phyloP scores from a whole-genome alignment of 208 protist genomes.

The Trypanosoma scelopori region DNA sequence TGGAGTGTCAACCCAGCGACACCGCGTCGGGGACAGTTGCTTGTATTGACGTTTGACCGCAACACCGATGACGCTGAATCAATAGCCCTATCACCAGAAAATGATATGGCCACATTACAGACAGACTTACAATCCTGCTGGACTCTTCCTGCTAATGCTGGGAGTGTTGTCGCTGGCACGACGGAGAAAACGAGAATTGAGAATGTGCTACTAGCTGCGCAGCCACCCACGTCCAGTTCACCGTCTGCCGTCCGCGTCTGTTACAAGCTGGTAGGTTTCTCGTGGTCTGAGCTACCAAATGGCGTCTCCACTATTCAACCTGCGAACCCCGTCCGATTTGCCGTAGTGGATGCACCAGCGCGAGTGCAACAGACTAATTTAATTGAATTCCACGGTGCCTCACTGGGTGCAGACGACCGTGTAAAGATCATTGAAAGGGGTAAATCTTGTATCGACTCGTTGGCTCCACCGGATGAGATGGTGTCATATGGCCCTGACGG shows the following conservation, averaged over 20 bases:
- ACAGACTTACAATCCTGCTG: slow-evolving; percentile 70
- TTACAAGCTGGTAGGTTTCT: slow-evolving; percentile 50
- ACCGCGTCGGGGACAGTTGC: slow-evolving; percentile 77
- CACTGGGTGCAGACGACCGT: slow-evolving; percentile 48
- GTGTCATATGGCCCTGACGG: slow-evolving; percentile 34
- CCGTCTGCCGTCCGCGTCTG: slow-evolving; percentile 52
- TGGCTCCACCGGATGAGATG: slow-evolving; percentile 53
- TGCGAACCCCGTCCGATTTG: slow-evolving; percentile 76
- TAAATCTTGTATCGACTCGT: slow-evolving; percentile 59
- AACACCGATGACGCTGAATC: slow-evolving; percentile 40
- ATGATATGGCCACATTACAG: slow-evolving; percentile 56
- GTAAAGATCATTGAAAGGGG: slow-evolving; percentile 77
- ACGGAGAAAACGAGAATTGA: slow-evolving; percentile 45
- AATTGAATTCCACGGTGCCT: slow-evolving; percentile 59
- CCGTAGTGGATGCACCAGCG: slow-evolving; percentile 40
- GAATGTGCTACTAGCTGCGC: slow-evolving; percentile 58
- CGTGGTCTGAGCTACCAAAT: slow-evolving; percentile 78
- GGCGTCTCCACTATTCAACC: slow-evolving; percentile 47
- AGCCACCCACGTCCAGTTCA: slow-evolving; percentile 19
- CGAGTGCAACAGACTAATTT: slow-evolving; percentile 51
- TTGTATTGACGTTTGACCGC: slow-evolving; percentile 56
- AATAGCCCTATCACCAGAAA: slow-evolving; percentile 48
- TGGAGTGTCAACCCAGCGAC: slow-evolving; percentile 28
- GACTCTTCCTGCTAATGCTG: slow-evolving; percentile 40
- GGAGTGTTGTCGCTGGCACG: slow-evolving; percentile 55